Evolutionary conservation across 768 basidiomycete genomes (phyloP), one percentile per base, ranked within the genome.

Genomic region (Serendipita sp.): DNA sequence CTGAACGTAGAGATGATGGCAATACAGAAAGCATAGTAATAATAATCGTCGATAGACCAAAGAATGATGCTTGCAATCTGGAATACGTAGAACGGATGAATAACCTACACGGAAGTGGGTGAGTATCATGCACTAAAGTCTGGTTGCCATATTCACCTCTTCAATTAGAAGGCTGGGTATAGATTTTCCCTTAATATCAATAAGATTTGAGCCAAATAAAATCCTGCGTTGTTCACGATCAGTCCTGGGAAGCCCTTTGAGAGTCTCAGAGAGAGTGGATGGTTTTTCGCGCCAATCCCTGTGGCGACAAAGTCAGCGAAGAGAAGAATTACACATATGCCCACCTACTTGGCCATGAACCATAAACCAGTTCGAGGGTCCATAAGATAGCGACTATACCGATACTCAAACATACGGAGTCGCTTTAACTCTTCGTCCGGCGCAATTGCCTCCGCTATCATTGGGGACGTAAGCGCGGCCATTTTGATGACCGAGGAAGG

Each of bases 41-140:
- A 92, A 71, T 98, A 99, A 72, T 97, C 82, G 68, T 99, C 96
- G 63, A 98, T 70, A 1, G 89, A 88, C 96, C 96, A 99, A 3
- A 99, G 76, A 44, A 89, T 77, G 69, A 98, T 88, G 68, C 92
- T 96, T 60, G 91, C 91, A 68, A 97, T 85, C 79, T 99, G 96
- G 72, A 99, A 99, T 64, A 99, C 87, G 72, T 97, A 98, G 75
- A 98, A 98, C 0, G 96, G 96, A 72, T 98, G 95, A 44, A 98
- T 86, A 51, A 96, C 83, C 91, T 86, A 67, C 2, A 18, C 38
- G 38, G 18, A 2, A 35, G 62, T 10, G 3, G 34, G 32, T 62
- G 30, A 65, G 63, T 41, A 63, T 45, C 36, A 62, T 3, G 47
- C 11, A 44, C 8, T n/a, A 44, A 13, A 63, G 15, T 68, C 56